Conservation (phyloP, 2,329 filamentous ascomycete genomes). For the Arachnopeziza araneosa region DNA sequence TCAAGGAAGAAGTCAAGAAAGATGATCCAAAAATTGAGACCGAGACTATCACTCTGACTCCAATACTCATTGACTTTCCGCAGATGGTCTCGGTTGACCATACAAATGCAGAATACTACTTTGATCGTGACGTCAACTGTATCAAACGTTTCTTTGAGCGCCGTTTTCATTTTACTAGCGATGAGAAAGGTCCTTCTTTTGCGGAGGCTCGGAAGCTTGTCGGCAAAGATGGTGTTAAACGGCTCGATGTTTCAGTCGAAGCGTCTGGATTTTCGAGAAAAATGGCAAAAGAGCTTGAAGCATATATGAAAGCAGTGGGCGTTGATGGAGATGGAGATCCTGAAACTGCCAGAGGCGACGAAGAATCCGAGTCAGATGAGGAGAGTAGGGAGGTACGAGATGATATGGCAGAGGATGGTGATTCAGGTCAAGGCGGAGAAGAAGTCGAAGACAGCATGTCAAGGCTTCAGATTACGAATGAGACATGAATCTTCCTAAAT, state of each 20-base stretch:
- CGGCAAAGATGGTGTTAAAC: constrained; percentile 55
- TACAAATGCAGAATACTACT: constrained; percentile 91
- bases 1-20: constrained; percentile 62
- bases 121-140: constrained; percentile 91
- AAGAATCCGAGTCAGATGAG: constrained; percentile 35
- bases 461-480: constrained; percentile 23
- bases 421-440: constrained; percentile 11
- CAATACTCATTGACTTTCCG: constrained; percentile 93
- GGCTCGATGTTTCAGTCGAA: constrained; percentile 82
- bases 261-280: constrained; percentile 95
- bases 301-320: constrained; percentile 73
- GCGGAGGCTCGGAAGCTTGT: constrained; percentile 73
- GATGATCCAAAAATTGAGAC: constrained; percentile 36
- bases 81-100: constrained; percentile 98
- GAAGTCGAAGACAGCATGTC: constrained; percentile 11
- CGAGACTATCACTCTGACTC: constrained; percentile 54
- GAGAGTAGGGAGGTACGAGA: constrained; percentile 31
- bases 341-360: constrained; percentile 26
- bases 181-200: constrained; percentile 79
- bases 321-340: constrained; percentile 41
- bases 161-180: constrained; percentile 80
- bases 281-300: constrained; percentile 90
- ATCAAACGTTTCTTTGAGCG: constrained; percentile 91
- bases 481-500: constrained; percentile 22
- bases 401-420: constrained; percentile 27